phyloP scores from a whole-genome alignment of 129 eudicot species.

The Lactuca sativa region DNA sequence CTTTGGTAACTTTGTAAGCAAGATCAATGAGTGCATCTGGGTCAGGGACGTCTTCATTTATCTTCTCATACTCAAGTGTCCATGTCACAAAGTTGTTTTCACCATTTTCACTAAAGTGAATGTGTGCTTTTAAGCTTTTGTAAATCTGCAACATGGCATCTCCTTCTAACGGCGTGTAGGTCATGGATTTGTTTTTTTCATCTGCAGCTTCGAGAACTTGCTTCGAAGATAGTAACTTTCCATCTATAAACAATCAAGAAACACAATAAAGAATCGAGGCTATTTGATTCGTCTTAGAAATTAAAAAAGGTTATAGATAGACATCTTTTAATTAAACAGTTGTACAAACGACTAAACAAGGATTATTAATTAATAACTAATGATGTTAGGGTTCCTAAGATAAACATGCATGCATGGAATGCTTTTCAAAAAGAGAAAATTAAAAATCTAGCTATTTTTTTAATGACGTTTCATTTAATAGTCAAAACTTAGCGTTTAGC shows the following conservation, averaged over 20 bases:
- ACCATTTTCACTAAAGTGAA: conserved; percentile 11
- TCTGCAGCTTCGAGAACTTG: neutral
- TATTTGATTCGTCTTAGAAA: neutral
- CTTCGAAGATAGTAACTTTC: conserved; percentile 1
- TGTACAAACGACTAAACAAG: neutral
- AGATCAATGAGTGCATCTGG: conserved; percentile 7
- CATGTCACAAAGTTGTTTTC: conserved; percentile 24
- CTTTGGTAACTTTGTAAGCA: conserved; percentile 6
- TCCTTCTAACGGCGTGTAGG: conserved; percentile 10
- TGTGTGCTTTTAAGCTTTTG: conserved; percentile 7
- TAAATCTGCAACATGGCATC: conserved; percentile 4
- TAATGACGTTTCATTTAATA: no score
- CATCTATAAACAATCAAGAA: conserved; percentile 16
- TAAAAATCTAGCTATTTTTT: no score
- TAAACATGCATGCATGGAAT: no score
- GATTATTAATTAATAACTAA: neutral
- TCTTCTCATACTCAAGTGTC: conserved; percentile 28
- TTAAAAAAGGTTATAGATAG: neutral
- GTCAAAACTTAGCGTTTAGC: no score
- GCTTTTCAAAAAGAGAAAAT: no score
- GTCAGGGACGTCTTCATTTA: conserved; percentile 19
- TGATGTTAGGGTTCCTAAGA: neutral
- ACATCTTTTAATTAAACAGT: no score
- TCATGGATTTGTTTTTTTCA: conserved; percentile 3
- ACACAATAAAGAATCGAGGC: neutral